Percentiles rank a stretch among this genome's conserved stretches.
Conservation (phyloP, 345 rosid genomes). For the Eucalyptus albens region DNA sequence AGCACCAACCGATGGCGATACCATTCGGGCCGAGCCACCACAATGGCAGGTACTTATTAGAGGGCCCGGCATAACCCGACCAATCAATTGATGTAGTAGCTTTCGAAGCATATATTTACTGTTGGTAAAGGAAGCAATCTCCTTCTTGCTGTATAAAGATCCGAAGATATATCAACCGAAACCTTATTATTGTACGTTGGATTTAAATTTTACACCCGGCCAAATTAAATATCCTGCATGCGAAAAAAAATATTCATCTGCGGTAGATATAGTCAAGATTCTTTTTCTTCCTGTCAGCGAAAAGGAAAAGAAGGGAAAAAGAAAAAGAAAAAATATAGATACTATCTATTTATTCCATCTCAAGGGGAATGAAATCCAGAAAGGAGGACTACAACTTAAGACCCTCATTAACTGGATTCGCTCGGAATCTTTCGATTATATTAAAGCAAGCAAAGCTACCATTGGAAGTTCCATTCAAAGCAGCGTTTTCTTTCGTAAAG, state of each 20-base stretch:
- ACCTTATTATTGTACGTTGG: neutral
- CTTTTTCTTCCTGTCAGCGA: neutral
- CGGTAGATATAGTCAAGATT: neutral
- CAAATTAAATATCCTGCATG: neutral
- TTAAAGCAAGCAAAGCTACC: neutral
- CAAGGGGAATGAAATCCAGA: neutral
- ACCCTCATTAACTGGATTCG: neutral
- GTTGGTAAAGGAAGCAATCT: neutral
- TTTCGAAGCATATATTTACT: neutral
- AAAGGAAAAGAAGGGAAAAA: neutral
- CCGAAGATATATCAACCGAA: neutral
- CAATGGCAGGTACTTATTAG: neutral
- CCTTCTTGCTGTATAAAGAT: neutral
- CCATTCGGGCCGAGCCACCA: neutral
- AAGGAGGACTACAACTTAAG: neutral
- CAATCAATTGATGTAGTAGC: neutral
- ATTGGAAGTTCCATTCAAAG: neutral
- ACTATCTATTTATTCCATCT: neutral
- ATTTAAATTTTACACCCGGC: neutral
- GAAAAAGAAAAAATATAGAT: too few species aligned
- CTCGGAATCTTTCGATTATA: neutral
- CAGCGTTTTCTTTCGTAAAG: neutral
- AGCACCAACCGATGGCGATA: neutral
- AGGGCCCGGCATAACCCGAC: fast-evolving
- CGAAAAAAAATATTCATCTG: neutral